Evolutionary conservation across 2,329 filamentous ascomycete species (phyloP).

Genomic region (Fusarium dimerum): DNA sequence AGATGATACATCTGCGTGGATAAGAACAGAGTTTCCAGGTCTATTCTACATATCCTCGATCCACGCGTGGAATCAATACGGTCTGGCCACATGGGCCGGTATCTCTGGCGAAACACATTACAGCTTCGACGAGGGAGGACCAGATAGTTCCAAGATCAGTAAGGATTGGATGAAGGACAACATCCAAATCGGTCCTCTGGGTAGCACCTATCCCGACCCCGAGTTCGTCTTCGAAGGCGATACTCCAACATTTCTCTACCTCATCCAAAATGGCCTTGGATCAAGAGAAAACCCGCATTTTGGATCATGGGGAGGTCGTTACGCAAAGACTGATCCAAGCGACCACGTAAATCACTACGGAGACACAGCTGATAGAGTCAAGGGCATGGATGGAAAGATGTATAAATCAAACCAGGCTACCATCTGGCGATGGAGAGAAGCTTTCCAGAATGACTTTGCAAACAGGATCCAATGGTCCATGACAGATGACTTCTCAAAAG

Average conservation of each 20-base stretch:
- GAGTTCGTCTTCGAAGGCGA: slow-evolving; percentile 54
- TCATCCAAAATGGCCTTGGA: slow-evolving; percentile 32
- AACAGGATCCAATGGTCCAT: slow-evolving; percentile 2
- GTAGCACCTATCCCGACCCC: slow-evolving; percentile 44
- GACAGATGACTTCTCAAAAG: slow-evolving; percentile 28
- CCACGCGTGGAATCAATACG: slow-evolving; percentile 57
- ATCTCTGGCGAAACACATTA: slow-evolving; percentile 44
- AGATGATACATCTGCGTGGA: slow-evolving; percentile 57
- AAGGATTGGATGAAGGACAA: slow-evolving; percentile 52
- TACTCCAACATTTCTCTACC: slow-evolving; percentile 49
- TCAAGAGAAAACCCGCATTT: slow-evolving; percentile 45
- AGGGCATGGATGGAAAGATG: slow-evolving; percentile 26
- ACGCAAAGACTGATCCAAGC: slow-evolving; percentile 34
- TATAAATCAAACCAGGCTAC: slow-evolving; percentile 1
- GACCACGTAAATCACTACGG: slow-evolving; percentile 23
- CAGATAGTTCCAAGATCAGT: slow-evolving; percentile 47
- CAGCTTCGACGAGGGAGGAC: slow-evolving; percentile 21
- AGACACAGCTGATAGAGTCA: slow-evolving; percentile 30
- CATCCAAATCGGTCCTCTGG: slow-evolving; percentile 50
- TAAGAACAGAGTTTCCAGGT: slow-evolving; percentile 52
- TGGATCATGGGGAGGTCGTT: slow-evolving; percentile 51
- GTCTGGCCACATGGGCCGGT: slow-evolving; percentile 53
- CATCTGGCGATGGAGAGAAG: too few species aligned
- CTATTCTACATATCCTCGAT: slow-evolving; percentile 56
- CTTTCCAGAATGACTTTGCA: too few species aligned